phyloP scores from a whole-genome alignment of 176 grass and related monocot species.

The Melocanna baccifera region DNA sequence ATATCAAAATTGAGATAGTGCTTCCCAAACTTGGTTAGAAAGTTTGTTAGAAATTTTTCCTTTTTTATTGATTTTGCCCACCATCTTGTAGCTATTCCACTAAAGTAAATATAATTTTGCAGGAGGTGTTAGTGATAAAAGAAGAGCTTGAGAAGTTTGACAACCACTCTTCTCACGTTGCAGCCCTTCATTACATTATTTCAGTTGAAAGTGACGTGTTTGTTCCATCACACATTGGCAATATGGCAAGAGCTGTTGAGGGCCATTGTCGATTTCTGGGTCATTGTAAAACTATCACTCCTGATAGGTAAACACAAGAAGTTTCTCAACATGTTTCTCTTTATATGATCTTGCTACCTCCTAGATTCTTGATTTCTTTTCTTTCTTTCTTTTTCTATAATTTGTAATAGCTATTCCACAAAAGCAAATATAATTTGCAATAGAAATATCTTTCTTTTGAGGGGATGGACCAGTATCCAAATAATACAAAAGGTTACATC shows the following conservation, averaged over 20 bases:
- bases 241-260: slow-evolving; percentile 97
- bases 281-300: slow-evolving; percentile 77
- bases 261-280: slow-evolving; percentile 85
- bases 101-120: slow-evolving; percentile 25
- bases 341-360: neutral
- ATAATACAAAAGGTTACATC: too few relatives aligned
- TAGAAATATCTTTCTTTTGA: too few relatives aligned
- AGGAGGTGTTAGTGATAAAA: slow-evolving; percentile 70
- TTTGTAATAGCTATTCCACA: too few relatives aligned
- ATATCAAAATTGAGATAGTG: too few relatives aligned
- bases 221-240: slow-evolving; percentile 76
- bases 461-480: too few relatives aligned
- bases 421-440: too few relatives aligned
- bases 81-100: neutral
- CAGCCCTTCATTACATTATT: slow-evolving; percentile 91
- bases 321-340: neutral
- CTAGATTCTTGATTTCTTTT: neutral
- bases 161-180: slow-evolving; percentile 76
- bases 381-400: neutral
- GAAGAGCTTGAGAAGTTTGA: slow-evolving; percentile 63
- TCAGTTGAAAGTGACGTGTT: slow-evolving; percentile 95
- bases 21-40: slow-evolving; percentile 91
- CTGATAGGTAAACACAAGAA: slow-evolving; percentile 57
- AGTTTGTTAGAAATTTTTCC: slow-evolving; percentile 48
- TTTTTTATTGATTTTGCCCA: neutral